Conservation (phyloP, 2,329 filamentous ascomycete genomes). For the Rhynchosporium graminicola region DNA sequence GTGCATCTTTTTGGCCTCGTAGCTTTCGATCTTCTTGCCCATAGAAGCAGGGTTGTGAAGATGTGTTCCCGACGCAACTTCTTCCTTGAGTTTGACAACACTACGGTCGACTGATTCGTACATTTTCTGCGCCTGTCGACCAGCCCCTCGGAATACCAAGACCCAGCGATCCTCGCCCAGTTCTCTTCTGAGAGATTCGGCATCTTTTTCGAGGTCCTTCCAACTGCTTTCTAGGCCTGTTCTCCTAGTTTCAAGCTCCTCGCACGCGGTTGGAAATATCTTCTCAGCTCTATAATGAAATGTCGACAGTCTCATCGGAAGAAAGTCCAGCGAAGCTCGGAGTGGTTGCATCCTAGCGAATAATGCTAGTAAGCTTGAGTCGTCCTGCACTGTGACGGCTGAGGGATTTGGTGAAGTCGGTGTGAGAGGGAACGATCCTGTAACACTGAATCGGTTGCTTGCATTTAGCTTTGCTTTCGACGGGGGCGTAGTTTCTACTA, state of each 20-base stretch:
- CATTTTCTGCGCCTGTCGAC: constrained; percentile 92
- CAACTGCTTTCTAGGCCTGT: constrained; percentile 79
- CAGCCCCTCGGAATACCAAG: constrained; percentile 89
- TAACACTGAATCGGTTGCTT: constrained; percentile 69
- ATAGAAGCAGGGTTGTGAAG: constrained; percentile 69
- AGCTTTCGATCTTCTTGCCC: constrained; percentile 84
- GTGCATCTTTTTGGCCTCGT: constrained; percentile 91
- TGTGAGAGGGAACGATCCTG: constrained; percentile 61
- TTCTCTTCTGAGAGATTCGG: constrained; percentile 84
- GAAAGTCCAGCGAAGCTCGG: constrained; percentile 87
- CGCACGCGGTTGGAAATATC: constrained; percentile 86
- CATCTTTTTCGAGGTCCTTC: constrained; percentile 85
- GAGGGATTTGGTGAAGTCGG: constrained; percentile 62
- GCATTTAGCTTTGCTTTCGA: constrained; percentile 52
- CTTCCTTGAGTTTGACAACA: constrained; percentile 77
- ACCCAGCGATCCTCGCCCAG: constrained; percentile 96
- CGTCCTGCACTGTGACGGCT: constrained; percentile 65
- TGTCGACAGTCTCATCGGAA: constrained; percentile 89
- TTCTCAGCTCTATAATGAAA: constrained; percentile 77
- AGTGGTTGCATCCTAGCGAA: constrained; percentile 96
- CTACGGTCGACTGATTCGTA: constrained; percentile 92
- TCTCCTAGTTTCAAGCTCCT: constrained; percentile 78
- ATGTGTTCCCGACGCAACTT: constrained; percentile 73
- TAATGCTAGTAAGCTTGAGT: constrained; percentile 82
- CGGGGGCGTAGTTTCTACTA: constrained; percentile 81